phyloP scores from a whole-genome alignment of 108 stramenopile genomes.

The Nitzschia sp. region DNA sequence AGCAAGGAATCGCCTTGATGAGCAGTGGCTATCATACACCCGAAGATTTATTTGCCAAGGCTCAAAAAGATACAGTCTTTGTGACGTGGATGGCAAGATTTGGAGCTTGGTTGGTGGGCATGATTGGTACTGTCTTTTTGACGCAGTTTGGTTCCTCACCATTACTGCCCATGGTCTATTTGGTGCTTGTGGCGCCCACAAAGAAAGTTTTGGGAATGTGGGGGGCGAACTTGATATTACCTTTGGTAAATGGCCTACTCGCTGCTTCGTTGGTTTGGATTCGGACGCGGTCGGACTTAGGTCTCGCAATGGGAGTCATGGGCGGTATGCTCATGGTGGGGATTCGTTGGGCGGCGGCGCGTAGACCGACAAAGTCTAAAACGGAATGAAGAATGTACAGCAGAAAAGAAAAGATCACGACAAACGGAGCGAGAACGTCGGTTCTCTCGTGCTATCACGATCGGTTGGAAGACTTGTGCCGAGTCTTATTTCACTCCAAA shows the following conservation, averaged over 20 bases:
- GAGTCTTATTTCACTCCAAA: too few relatives aligned
- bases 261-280: not conserved
- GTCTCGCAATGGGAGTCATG: too few relatives aligned
- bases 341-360: too few relatives aligned
- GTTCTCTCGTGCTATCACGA: too few relatives aligned
- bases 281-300: too few relatives aligned
- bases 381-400: too few relatives aligned
- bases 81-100: not conserved
- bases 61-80: not conserved
- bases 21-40: not conserved
- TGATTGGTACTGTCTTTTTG: conserved; percentile 1
- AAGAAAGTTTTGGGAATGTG: not conserved
- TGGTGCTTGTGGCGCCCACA: not conserved
- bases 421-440: too few relatives aligned
- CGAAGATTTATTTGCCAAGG: not conserved
- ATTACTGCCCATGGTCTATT: not conserved
- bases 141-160: not conserved
- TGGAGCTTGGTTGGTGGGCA: conserved; percentile 1
- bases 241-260: not conserved
- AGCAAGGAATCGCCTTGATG: not conserved
- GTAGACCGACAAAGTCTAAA: too few relatives aligned
- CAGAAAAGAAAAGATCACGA: too few relatives aligned
- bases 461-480: too few relatives aligned
- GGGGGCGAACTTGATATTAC: not conserved
- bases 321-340: too few relatives aligned